Conservation (phyloP, 805 yeast genomes). For the Candida ulmi region DNA sequence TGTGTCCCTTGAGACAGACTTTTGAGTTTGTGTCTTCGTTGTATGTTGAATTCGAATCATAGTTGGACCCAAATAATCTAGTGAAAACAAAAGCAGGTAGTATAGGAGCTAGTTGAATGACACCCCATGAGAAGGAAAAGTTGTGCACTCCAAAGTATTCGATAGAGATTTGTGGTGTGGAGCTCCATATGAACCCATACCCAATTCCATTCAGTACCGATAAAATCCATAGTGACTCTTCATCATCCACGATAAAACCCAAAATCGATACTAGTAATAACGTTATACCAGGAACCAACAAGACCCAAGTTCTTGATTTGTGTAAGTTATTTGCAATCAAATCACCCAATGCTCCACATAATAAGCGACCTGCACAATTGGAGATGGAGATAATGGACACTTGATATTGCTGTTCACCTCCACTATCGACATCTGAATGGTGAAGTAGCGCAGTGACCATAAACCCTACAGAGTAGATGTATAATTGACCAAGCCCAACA, state of each 20-base stretch:
- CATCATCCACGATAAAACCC: constrained; percentile 31
- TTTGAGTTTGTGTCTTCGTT: constrained; percentile 9
- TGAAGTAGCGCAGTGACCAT: constrained; percentile 47
- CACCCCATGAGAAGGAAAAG: constrained; percentile 72
- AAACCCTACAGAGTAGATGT: constrained; percentile 69
- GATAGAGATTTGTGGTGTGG: constrained; percentile 70
- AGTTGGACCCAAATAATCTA: constrained; percentile 54
- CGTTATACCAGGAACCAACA: constrained; percentile 46
- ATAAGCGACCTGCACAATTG: constrained; percentile 60
- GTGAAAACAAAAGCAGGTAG: constrained; percentile 56
- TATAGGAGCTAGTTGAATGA: constrained; percentile 61
- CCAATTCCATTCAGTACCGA: constrained; percentile 62
- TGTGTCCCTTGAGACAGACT: constrained; percentile 20
- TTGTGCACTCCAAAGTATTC: constrained; percentile 65
- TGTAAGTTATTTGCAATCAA: constrained; percentile 39
- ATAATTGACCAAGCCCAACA: constrained; percentile 70
- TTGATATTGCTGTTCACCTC: constrained; percentile 56
- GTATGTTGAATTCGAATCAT: constrained; percentile 40
- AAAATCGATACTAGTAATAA: constrained; percentile 45
- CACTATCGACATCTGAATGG: constrained; percentile 12
- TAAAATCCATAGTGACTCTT: constrained; percentile 37
- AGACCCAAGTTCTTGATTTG: constrained; percentile 46
- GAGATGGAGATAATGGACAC: constrained; percentile 67
- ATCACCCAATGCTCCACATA: constrained; percentile 63
- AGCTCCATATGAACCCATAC: constrained; percentile 69